Evolutionary conservation across 768 basidiomycete genomes (phyloP), one percentile per base, ranked within the genome.

Genomic region (Leucosporidium scottii): DNA sequence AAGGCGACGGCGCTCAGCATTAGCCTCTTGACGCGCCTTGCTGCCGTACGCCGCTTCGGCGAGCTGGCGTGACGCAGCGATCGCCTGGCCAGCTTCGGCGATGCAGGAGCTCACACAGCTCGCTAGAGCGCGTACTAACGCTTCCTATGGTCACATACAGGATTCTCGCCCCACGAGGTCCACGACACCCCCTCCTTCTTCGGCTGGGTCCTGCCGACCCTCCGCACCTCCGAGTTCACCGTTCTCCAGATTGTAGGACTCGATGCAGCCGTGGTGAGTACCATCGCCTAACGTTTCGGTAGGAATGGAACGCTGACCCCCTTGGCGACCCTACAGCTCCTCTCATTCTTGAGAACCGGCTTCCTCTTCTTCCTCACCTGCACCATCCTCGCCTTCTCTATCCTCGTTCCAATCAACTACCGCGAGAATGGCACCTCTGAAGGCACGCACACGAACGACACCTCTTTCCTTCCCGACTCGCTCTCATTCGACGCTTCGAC

Each of bases 401-500:
- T 93, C n/a, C 83, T 99, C 18, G 94, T 98, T 86, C 96, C 96
- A 3, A 82, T 97, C 58, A 98, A 99, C 74, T 87, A 88, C 82
- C 90, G 86, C 81, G 93, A 93, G 71, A 75, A 85, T 62, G 81
- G 81, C 6, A 77, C 78, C 2, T 76, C 75, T 75, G 88, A 82
- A 70, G 77, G 79, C 8, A 59, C 59, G 28, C 71, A 69, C 54
- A 61, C 59, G 23, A 69, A 62, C 28, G 53, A 57, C 13, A 61
- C 71, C 47, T 21, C 64, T 25, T n/a, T 30, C 51, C 10, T 59
- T 28, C 31, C 55, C 6, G 34, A 23, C 20, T 58, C 44, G 30
- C 66, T 23, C n/a, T 31, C 44, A 68, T 66, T 61, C 59, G 53
- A 72, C 65, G 65, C 77, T 77, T 80, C 78, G 77, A 72, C 76